Evolutionary conservation across 345 rosid genomes (phyloP).

Genomic region (Salix suchowensis): DNA sequence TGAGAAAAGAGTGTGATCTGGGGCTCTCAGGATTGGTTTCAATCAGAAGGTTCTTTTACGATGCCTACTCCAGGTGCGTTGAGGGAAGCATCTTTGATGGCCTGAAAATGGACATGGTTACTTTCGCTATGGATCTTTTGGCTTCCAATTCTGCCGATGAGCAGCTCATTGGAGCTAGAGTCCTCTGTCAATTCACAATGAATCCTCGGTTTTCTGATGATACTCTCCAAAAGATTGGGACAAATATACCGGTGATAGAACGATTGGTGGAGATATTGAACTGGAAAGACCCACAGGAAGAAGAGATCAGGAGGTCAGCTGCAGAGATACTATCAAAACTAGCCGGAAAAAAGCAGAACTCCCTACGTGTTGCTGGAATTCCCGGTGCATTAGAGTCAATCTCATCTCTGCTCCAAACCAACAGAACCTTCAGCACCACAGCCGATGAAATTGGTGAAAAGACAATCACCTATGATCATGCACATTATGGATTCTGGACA

Average conservation of each 20-base stretch:
- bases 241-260: slow-evolving; percentile 54
- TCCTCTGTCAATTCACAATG: slow-evolving; percentile 50
- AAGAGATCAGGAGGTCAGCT: slow-evolving; percentile 68
- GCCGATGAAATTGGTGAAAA: slow-evolving; percentile 77
- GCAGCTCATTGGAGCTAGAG: slow-evolving; percentile 72
- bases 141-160: slow-evolving; percentile 71
- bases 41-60: slow-evolving; percentile 71
- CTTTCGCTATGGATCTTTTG: slow-evolving; percentile 67
- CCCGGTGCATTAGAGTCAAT: slow-evolving; percentile 93
- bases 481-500: slow-evolving; percentile 54
- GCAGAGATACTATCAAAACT: slow-evolving; percentile 70
- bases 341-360: slow-evolving; percentile 73
- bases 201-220: slow-evolving; percentile 54
- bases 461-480: slow-evolving; percentile 35
- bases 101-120: slow-evolving; percentile 79
- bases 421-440: slow-evolving; percentile 37
- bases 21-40: slow-evolving; percentile 63
- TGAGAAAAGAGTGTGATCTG: slow-evolving; percentile 59
- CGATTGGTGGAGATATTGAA: slow-evolving; percentile 84
- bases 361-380: slow-evolving; percentile 72
- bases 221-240: slow-evolving; percentile 81
- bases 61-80: slow-evolving; percentile 75
- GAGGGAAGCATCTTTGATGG: slow-evolving; percentile 87
- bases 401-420: slow-evolving; percentile 69
- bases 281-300: slow-evolving; percentile 86